Percentiles rank a stretch among this genome's conserved stretches.
phyloP scores from a whole-genome alignment of 495 filamentous ascomycete species.

The Rhizodiscina lignyota region DNA sequence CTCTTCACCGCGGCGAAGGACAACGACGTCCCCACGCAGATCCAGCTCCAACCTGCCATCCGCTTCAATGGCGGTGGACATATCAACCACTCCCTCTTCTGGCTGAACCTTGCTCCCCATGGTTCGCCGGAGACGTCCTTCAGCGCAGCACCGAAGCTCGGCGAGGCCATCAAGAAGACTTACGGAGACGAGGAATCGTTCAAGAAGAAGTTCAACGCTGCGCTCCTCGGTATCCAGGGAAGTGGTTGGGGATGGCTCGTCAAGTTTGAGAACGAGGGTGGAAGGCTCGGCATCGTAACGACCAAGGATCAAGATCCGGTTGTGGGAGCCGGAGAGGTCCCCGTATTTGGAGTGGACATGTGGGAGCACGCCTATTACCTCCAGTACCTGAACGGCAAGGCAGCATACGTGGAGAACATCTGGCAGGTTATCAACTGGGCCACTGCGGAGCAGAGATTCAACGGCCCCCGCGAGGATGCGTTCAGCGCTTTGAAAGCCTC shows the following conservation, averaged over 20 bases:
- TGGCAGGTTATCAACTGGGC: conserved; percentile 23
- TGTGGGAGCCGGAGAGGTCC: conserved; percentile 16
- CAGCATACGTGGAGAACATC: conserved; percentile 20
- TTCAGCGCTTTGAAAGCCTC: conserved; percentile 15
- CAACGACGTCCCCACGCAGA: conserved; percentile 12
- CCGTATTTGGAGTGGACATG: conserved; percentile 23
- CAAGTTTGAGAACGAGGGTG: conserved; percentile 10
- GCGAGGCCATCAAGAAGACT: conserved; percentile 12
- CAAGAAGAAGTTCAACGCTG: conserved; percentile 17
- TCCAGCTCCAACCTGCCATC: conserved; percentile 16
- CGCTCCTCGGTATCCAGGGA: conserved; percentile 21
- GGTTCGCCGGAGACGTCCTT: conserved; percentile 10
- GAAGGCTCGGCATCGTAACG: conserved; percentile 17
- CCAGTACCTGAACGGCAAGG: conserved; percentile 23
- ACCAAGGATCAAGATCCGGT: conserved; percentile 24
- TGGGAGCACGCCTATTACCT: conserved; percentile 29
- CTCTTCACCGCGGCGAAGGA: conserved; percentile 8
- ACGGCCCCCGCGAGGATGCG: conserved; percentile 11
- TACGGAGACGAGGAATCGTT: conserved; percentile 20
- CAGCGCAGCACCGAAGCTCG: conserved; percentile 15
- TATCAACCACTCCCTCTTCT: conserved; percentile 27
- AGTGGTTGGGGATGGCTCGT: conserved; percentile 27
- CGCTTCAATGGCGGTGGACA: conserved; percentile 25
- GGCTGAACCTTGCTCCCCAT: conserved; percentile 20
- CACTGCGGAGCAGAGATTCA: conserved; percentile 15